Percentiles rank a stretch among this genome's conserved stretches.
Evolutionary conservation across 257 asterid genomes (phyloP).

Genomic region (Nicotiana paniculata): DNA sequence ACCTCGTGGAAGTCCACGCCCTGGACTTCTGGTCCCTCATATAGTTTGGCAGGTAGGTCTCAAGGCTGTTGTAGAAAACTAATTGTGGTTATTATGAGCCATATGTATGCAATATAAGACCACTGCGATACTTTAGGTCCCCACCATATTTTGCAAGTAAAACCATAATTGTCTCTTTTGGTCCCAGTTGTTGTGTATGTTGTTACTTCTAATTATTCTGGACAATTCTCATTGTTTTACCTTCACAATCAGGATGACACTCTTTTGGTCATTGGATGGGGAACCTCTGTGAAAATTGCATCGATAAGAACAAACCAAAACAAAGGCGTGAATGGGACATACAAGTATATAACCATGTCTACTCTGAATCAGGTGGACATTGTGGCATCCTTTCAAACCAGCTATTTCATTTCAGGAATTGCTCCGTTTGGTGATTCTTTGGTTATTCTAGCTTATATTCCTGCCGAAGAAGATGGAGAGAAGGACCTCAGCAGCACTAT

Average conservation of each 20-base stretch:
- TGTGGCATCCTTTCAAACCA: conserved; percentile 93
- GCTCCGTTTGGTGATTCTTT: conserved; percentile 97
- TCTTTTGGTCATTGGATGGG: conserved; percentile 97
- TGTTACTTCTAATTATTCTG: conserved; percentile 7
- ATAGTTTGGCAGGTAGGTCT: conserved; percentile 91
- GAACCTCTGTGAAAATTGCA: conserved; percentile 82
- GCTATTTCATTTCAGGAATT: conserved; percentile 91
- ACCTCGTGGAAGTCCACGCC: conserved; percentile 94
- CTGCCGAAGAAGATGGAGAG: conserved; percentile 81
- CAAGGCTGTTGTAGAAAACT: background rate
- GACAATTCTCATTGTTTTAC: conserved; percentile 23
- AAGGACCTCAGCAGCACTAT: conserved; percentile 65
- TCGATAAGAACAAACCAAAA: conserved; percentile 63
- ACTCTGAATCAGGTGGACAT: conserved; percentile 89
- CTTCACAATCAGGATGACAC: conserved; percentile 67
- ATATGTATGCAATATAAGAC: background rate
- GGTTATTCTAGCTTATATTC: conserved; percentile 88
- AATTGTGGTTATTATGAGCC: background rate
- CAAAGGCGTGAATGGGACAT: conserved; percentile 56
- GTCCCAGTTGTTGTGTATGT: background rate
- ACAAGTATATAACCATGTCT: conserved; percentile 54
- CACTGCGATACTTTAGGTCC: background rate
- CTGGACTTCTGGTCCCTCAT: conserved; percentile 94
- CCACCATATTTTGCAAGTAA: conserved; percentile 4
- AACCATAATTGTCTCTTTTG: background rate